Percentiles rank a stretch among this genome's conserved stretches.
Evolutionary conservation across 805 yeast genomes (phyloP).

Genomic region (Candida michaelii): DNA sequence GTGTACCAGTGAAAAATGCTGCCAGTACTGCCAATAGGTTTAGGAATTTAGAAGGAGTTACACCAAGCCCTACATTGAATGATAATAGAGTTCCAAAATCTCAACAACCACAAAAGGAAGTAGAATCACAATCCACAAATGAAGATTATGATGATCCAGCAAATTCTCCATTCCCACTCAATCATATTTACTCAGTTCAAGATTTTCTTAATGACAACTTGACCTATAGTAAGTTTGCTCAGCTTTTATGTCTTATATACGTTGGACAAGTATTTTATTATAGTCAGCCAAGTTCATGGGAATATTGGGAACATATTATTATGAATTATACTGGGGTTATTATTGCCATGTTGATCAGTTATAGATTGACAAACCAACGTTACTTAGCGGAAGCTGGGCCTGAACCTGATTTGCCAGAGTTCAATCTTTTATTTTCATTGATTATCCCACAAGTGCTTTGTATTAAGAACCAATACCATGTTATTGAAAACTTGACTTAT

Average conservation of each 20-base stretch:
- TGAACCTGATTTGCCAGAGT: conserved; percentile 34
- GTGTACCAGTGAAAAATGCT: neutral
- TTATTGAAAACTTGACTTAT: conserved; percentile 29
- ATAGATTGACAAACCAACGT: conserved; percentile 20
- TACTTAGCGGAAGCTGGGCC: conserved; percentile 12
- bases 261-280: conserved; percentile 31
- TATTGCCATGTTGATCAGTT: conserved; percentile 28
- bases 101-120: neutral
- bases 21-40: conserved; percentile 8
- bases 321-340: conserved; percentile 36
- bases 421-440: conserved; percentile 35
- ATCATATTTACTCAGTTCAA: conserved; percentile 30
- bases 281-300: conserved; percentile 19
- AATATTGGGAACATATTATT: conserved; percentile 22
- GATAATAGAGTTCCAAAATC: neutral
- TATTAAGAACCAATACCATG: conserved; percentile 10
- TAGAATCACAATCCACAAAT: neutral
- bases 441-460: conserved; percentile 33
- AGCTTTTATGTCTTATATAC: conserved; percentile 30
- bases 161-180: conserved; percentile 22
- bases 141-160: conserved; percentile 16
- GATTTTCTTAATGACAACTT: conserved; percentile 39
- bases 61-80: neutral
- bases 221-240: conserved; percentile 29
- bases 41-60: conserved; percentile 8